Percentiles rank a stretch among this genome's conserved stretches.
These are phyloP conservation scores for Trichocomaceae sp. DNA, from an alignment of 2,329 filamentous ascomycete species.

Conservation along the genomic window DNA sequence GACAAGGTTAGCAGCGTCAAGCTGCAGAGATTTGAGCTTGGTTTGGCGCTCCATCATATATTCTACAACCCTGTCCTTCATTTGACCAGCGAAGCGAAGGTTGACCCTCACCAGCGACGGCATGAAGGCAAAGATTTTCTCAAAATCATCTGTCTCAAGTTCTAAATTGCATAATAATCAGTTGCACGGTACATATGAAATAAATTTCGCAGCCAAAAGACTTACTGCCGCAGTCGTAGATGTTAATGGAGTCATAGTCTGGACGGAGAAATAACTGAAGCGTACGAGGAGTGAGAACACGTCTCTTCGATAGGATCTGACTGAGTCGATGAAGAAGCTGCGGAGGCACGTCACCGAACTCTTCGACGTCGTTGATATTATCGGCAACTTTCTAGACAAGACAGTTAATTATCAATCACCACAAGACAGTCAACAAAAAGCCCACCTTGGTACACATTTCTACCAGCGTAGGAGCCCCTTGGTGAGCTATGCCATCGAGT, in stretches of 20 bases:
- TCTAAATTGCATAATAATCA: constrained; percentile 37
- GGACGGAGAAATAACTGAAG: constrained; percentile 44
- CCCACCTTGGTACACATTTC: constrained; percentile 54
- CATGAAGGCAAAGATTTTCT: constrained; percentile 70
- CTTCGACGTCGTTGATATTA: constrained; percentile 58
- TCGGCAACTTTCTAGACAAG: constrained; percentile 50
- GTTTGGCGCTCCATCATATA: constrained; percentile 70
- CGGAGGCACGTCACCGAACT: constrained; percentile 57
- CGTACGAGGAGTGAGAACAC: constrained; percentile 47
- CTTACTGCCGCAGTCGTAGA: constrained; percentile 56
- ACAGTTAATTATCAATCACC: constrained; percentile 17
- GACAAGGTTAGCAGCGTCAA: constrained; percentile 79
- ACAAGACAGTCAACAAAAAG: not conserved
- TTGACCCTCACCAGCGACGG: constrained; percentile 64
- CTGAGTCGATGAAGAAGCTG: constrained; percentile 52
- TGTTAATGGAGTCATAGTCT: constrained; percentile 50
- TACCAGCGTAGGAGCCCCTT: constrained; percentile 38
- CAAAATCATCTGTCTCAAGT: constrained; percentile 68
- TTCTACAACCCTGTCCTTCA: constrained; percentile 77
- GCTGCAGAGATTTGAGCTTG: constrained; percentile 63
- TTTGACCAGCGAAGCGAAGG: constrained; percentile 78
- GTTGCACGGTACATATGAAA: not conserved
- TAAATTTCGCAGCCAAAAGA: constrained; percentile 10
- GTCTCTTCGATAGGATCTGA: constrained; percentile 58
- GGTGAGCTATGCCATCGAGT: constrained; percentile 60